These are phyloP conservation scores for Colletotrichum kahawae DNA, from an alignment of 2,329 filamentous ascomycete species.

Conservation along the genomic window DNA sequence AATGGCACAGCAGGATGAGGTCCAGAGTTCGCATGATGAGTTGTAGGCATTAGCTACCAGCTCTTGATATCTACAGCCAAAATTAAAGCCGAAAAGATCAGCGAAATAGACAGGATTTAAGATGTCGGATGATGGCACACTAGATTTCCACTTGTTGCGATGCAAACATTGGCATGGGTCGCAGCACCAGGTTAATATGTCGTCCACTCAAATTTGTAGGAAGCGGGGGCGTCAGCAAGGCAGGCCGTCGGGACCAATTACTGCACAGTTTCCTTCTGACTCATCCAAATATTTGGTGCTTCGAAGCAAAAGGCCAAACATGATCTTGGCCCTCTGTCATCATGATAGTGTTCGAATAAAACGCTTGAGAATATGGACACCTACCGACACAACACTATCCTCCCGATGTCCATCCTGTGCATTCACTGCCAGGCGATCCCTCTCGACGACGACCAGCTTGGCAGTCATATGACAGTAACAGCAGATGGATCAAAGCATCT, in stretches of 20 bases:
- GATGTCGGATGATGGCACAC: background rate
- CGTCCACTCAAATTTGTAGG: background rate
- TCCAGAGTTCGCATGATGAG: background rate
- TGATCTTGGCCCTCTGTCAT: background rate
- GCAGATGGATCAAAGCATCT: background rate
- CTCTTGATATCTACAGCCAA: background rate
- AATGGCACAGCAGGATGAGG: background rate
- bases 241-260: background rate
- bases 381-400: background rate
- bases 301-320: background rate
- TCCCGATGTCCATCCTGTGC: background rate
- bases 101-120: background rate
- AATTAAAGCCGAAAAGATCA: background rate
- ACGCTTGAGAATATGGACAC: background rate
- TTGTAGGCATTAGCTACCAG: background rate
- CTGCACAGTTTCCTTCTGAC: background rate
- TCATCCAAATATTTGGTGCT: background rate
- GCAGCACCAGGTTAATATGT: background rate
- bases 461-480: background rate
- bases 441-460: background rate
- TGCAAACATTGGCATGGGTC: background rate
- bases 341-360: background rate
- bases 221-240: background rate
- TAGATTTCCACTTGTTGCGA: background rate
- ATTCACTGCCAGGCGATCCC: background rate